phyloP scores from a whole-genome alignment of 2,329 filamentous ascomycete genomes.

The Zymoseptoria pseudotritici region DNA sequence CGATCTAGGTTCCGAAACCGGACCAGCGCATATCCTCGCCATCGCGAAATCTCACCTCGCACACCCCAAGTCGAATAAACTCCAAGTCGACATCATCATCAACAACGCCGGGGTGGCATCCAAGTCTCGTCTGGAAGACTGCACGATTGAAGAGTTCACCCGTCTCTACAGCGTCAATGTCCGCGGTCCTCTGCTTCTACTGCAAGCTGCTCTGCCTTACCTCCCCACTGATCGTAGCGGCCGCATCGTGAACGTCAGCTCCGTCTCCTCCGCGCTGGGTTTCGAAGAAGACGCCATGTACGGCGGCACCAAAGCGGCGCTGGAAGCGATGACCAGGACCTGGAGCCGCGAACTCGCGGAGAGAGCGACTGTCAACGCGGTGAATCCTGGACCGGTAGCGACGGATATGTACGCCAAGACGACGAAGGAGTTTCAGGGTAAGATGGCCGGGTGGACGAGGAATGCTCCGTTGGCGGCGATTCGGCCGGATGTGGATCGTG shows the following conservation, averaged over 20 bases:
- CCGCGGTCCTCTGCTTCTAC: constrained; percentile 68
- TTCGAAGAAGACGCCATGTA: constrained; percentile 55
- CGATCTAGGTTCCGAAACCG: constrained; percentile 58
- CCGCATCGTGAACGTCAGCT: constrained; percentile 56
- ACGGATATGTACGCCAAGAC: constrained; percentile 57
- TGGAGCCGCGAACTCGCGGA: constrained; percentile 59
- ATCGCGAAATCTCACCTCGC: constrained; percentile 54
- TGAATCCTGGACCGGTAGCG: constrained; percentile 59
- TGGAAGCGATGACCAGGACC: constrained; percentile 62
- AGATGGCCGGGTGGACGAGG: constrained; percentile 54
- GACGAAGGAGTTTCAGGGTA: constrained; percentile 50
- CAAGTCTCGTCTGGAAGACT: constrained; percentile 59
- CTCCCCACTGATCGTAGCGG: constrained; percentile 62
- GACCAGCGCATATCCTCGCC: constrained; percentile 53
- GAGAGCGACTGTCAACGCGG: constrained; percentile 55
- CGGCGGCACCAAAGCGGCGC: constrained; percentile 58
- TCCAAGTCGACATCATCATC: constrained; percentile 74
- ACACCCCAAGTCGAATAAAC: constrained; percentile 44
- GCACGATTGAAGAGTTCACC: constrained; percentile 59
- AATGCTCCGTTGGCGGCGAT: constrained; percentile 58
- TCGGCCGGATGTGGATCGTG: constrained; percentile 54
- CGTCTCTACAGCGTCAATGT: constrained; percentile 74
- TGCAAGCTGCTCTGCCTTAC: constrained; percentile 64
- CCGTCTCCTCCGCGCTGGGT: constrained; percentile 51
- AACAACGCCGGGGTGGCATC: constrained; percentile 71